A percentile compares a stretch with the other conserved stretches of the same genome.
These are phyloP conservation scores for Boletales sp. DNA, from an alignment of 768 basidiomycete genomes.

Conservation along the genomic window DNA sequence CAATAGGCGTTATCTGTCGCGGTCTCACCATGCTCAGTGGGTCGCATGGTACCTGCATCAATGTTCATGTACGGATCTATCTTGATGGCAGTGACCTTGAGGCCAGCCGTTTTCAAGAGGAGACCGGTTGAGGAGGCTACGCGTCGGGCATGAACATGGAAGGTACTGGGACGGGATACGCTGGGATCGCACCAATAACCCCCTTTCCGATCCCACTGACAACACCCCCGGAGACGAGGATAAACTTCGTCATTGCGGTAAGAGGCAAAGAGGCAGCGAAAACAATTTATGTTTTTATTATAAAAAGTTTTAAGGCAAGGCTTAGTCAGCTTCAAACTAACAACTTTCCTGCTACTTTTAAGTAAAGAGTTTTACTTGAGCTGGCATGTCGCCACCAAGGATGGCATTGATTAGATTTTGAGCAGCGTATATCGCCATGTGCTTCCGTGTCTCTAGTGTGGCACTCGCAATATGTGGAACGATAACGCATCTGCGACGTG, in stretches of 20 bases:
- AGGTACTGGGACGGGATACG: slow-evolving; percentile 10
- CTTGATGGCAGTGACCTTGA: slow-evolving; percentile 98
- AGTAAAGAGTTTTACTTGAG: slow-evolving; percentile 39
- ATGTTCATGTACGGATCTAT: slow-evolving; percentile 99
- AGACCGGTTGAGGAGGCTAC: slow-evolving; percentile 95
- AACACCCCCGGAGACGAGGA: slow-evolving; percentile 94
- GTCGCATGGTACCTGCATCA: slow-evolving; percentile 98
- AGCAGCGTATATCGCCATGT: slow-evolving; percentile 76
- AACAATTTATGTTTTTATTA: no score
- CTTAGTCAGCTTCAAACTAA: no score
- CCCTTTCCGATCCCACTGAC: slow-evolving; percentile 99
- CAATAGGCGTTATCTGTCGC: slow-evolving; percentile 2
- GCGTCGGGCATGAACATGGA: slow-evolving; percentile 20
- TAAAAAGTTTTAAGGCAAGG: no score
- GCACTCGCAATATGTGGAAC: slow-evolving; percentile 92
- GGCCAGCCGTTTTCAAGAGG: slow-evolving; percentile 88
- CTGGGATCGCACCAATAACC: slow-evolving; percentile 76
- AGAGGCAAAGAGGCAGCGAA: background rate
- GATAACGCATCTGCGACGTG: slow-evolving; percentile 58
- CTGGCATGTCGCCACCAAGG: slow-evolving; percentile 59
- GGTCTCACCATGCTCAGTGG: slow-evolving; percentile 90
- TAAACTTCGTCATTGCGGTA: slow-evolving; percentile 84
- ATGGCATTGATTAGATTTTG: slow-evolving; percentile 48
- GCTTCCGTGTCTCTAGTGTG: slow-evolving; percentile 76
- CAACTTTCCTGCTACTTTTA: background rate